These are phyloP conservation scores for Gracilaria domingensis DNA, from an alignment of 23 red algal genomes.

Conservation along the genomic window DNA sequence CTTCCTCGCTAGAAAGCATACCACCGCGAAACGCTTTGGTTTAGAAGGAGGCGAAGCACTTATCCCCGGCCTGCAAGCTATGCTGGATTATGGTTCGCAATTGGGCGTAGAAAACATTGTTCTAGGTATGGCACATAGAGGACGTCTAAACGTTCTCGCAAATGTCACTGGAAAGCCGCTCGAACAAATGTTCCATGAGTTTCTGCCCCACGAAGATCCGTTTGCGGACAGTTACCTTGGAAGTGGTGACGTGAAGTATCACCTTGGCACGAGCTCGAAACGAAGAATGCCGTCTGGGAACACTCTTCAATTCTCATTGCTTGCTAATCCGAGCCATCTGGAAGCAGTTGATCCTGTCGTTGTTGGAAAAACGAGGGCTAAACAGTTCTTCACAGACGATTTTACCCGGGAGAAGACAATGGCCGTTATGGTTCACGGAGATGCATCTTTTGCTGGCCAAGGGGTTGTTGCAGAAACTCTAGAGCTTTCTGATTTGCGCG, in stretches of 20 bases:
- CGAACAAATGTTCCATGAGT: conserved; percentile 99
- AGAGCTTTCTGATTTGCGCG: conserved; percentile 95
- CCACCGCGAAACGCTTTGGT: conserved; percentile 97
- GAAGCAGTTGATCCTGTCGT: conserved; percentile 99
- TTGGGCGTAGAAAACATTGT: conserved; percentile 95
- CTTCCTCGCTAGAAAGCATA: conserved; percentile 91
- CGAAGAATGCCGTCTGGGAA: conserved; percentile 79
- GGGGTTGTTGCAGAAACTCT: conserved; percentile 98
- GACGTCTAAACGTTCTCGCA: conserved; percentile 95
- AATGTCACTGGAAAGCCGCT: conserved; percentile 89
- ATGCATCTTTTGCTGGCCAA: conserved; percentile 99
- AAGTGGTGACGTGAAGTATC: conserved; percentile 99
- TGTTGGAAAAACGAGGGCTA: conserved; percentile 97
- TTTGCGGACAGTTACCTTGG: conserved; percentile 91
- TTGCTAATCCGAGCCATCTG: conserved; percentile 98
- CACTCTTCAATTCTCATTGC: conserved; percentile 88
- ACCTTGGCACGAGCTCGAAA: conserved; percentile 87
- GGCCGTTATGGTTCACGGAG: conserved; percentile 94
- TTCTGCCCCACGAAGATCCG: conserved; percentile 92
- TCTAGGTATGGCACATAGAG: conserved; percentile 96
- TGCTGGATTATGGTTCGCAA: conserved; percentile 89
- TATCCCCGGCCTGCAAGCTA: conserved; percentile 94
- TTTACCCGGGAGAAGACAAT: conserved; percentile 81
- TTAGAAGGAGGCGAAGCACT: conserved; percentile 95
- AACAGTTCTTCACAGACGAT: conserved; percentile 98